Base-by-base conservation (phyloP, 129 eudicot genomes). In the Kitagawia praeruptora region DNA sequence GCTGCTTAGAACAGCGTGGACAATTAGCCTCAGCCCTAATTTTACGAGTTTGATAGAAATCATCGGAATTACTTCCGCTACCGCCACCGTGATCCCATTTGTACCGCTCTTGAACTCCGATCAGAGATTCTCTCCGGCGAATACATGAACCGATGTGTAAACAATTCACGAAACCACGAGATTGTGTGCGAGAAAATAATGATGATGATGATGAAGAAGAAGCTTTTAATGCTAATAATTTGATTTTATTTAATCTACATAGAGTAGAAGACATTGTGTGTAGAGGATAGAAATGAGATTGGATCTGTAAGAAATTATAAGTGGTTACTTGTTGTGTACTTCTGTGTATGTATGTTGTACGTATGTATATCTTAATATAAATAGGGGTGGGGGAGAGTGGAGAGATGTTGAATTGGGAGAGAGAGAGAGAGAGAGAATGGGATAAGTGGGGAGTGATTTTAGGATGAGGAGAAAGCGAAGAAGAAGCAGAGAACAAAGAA, bases 1-100 rank as follows among this genome's bases (percentile, higher is more conserved):
- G 85, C 46, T 86, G 87, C 80, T 86, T 89, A 8, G 93, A 89
- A 78, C 98, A 91, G 4, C 92, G 87, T 5, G 98, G 98, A 81
- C 98, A 93, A 67, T 93, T 89, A 25, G 89, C 93, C 74, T 89
- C 97, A 25, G 97, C 93, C 85, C 85, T 93, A 64, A 93, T 87
- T 80, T 84, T 82, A 44, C 98, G 87, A 16, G 80, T 84, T 15
- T 75, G 80, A 53, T 71, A 66, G 63, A 47, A 41, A 12, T 74
- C 84, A 41, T 74, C 82, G 83, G 79, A 49, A 41, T 61, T 61
- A 61, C 78, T 66, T 27, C 81, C 83, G 13, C 76, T 88, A 37
- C 89, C 84, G 13, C 76, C 89, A 37, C 89, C 84, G 10, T 80
- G 82, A 58, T 85, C 88, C 91, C 89, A 92, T 79, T 89, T 92